phyloP scores from a whole-genome alignment of 345 rosid species.

The Eucalyptus leucophloia region DNA sequence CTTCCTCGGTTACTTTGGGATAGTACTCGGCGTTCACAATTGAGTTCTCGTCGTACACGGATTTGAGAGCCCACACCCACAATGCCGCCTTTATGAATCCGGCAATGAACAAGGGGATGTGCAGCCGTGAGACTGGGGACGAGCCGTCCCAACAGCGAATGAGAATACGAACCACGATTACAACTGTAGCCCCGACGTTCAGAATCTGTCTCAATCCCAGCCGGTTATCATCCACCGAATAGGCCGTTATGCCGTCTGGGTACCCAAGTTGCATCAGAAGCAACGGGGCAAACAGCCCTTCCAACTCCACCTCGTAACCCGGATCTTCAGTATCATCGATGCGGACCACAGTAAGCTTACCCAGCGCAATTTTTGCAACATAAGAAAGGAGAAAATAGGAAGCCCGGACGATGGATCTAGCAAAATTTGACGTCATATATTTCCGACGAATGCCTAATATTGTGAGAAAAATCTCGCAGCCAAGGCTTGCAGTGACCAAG shows the following conservation, averaged over 20 bases:
- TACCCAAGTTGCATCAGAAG: constrained; percentile 2
- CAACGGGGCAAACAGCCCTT: constrained; percentile 1
- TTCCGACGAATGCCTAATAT: background rate
- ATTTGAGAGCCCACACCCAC: background rate
- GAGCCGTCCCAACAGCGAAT: background rate
- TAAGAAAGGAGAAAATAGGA: background rate
- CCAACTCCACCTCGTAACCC: background rate
- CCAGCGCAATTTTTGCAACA: background rate
- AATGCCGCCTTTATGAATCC: background rate
- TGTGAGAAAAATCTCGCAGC: background rate
- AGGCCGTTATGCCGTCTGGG: constrained; percentile 6
- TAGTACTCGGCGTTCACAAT: background rate
- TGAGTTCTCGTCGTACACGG: background rate
- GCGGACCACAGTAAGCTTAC: background rate
- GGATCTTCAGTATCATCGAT: background rate
- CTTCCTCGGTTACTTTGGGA: background rate
- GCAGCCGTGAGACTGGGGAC: background rate
- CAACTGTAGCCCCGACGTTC: background rate
- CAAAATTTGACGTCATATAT: background rate
- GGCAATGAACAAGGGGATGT: background rate
- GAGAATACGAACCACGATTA: background rate
- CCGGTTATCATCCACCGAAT: constrained; percentile 1
- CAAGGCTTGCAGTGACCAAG: background rate
- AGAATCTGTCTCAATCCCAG: background rate
- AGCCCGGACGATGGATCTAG: background rate